These are phyloP conservation scores for Trichocladium antarcticum DNA, from an alignment of 495 filamentous ascomycete species.

Conservation along the genomic window DNA sequence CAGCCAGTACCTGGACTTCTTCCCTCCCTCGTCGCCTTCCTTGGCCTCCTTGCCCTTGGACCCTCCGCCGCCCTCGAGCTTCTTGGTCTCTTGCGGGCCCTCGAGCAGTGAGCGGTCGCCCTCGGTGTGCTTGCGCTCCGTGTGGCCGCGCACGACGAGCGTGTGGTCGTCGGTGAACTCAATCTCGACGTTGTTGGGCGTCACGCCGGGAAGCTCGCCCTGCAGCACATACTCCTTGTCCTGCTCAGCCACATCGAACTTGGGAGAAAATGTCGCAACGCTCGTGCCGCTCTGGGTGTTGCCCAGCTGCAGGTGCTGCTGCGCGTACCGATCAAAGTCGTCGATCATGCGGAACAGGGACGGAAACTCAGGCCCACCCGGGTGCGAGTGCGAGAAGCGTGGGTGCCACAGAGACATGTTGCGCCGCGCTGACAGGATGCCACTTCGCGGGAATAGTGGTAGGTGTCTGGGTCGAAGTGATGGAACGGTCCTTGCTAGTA, in stretches of 20 bases:
- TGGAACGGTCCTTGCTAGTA: background rate
- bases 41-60: conserved; percentile 1
- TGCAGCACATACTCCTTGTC: conserved; percentile 63
- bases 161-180: conserved; percentile 78
- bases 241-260: conserved; percentile 72
- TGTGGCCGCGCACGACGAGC: conserved; percentile 57
- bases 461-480: background rate
- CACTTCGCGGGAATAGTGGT: background rate
- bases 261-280: conserved; percentile 16
- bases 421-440: background rate
- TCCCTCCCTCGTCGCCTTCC: background rate
- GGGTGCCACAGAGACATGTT: conserved; percentile 24
- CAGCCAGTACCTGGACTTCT: conserved; percentile 58
- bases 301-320: conserved; percentile 11
- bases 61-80: conserved; percentile 16
- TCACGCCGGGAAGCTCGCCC: conserved; percentile 78
- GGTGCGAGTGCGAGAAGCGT: conserved; percentile 18
- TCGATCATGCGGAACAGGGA: conserved; percentile 71
- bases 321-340: conserved; percentile 54
- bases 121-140: conserved; percentile 45
- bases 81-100: conserved; percentile 4
- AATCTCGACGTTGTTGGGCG: conserved; percentile 67
- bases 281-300: conserved; percentile 5
- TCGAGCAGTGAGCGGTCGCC: conserved; percentile 26
- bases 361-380: conserved; percentile 40